Base-by-base conservation (phyloP, 495 filamentous ascomycete genomes). In the Aspergillus diversus region DNA sequence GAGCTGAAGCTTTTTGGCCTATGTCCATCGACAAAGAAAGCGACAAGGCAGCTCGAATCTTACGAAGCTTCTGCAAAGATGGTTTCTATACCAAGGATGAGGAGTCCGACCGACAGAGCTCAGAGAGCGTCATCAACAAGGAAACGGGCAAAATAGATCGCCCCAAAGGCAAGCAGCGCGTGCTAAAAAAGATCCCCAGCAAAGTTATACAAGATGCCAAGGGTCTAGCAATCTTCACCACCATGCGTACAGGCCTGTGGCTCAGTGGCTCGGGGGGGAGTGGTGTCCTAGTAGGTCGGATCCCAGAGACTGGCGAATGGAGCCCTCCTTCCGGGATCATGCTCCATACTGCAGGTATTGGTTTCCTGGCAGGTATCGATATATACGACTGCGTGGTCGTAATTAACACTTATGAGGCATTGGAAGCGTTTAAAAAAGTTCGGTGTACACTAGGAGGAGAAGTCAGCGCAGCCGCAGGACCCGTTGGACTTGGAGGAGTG, bases 381-480 rank as follows among this genome's bases (percentile, higher is more conserved):
- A 91, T 96, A 60, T 97, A 97, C 80, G 93, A 97, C 70, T 96
- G 92, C 70, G 88, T 97, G 17, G 82, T 97, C 0, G 87, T 97
- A 6, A 93, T 97, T 72, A 97, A 96, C 74, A 92, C 89, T 21
- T 84, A 87, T 27, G 83, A 90, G 55, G 92, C 91, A 6, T 78
- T 97, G 33, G 89, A 93, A 56, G 84, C 90, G 0, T 95, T 97
- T 74, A 90, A 89, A 46, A 88, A 85, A 51, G 77, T 93, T 12
- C 86, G 89, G 42, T 85, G 90, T 61, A 93, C 90, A 1, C 76
- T 97, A 8, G 92, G 92, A 2, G 86, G 87, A 35, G 91, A 96
- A 70, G 80, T 95, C 56, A 90, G 84, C 67, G 87, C 90, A 9
- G 83, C 87, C 7, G 87, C 92, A 13, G 93, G 93, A 0, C 92